Evolutionary conservation across 805 yeast genomes (phyloP).

Genomic region (Ogataea neopini): DNA sequence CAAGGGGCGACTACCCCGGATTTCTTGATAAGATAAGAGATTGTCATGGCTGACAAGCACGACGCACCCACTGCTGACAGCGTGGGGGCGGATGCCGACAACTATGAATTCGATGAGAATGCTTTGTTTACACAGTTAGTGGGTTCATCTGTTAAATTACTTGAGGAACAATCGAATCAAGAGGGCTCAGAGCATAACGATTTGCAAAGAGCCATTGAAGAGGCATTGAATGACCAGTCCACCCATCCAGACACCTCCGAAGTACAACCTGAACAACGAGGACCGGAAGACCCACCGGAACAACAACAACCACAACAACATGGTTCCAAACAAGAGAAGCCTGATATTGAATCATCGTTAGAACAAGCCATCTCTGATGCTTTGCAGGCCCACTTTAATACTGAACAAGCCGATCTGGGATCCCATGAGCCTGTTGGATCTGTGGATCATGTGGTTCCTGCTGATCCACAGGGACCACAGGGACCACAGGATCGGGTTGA

Average conservation of each 20-base stretch:
- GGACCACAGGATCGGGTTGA: conserved; percentile 3
- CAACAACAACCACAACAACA: not conserved
- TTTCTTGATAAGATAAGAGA: conserved; percentile 21
- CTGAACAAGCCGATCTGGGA: conserved; percentile 1
- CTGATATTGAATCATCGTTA: conserved; percentile 10
- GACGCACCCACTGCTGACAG: not conserved
- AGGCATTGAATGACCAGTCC: conserved; percentile 14
- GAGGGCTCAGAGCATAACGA: conserved; percentile 4
- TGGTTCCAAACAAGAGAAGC: conserved; percentile 1
- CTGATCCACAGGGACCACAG: no score
- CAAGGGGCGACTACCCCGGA: conserved; percentile 20
- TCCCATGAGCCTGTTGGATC: no score
- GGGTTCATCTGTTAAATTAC: conserved; percentile 10
- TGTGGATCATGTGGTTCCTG: no score
- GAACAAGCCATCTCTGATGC: conserved; percentile 31
- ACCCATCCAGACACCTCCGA: not conserved
- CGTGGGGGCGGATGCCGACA: conserved; percentile 11
- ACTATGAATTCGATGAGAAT: conserved; percentile 17
- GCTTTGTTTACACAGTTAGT: conserved; percentile 17
- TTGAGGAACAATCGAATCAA: not conserved
- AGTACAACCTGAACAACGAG: not conserved
- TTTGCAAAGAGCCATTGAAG: conserved; percentile 18
- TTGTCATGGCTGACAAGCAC: conserved; percentile 6
- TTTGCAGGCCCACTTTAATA: conserved; percentile 20
- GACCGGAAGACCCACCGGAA: not conserved